Percentiles rank a stretch among this genome's conserved stretches.
These are phyloP conservation scores for Nicotiana otophora DNA, from an alignment of 257 asterid genomes.

Conservation along the genomic window DNA sequence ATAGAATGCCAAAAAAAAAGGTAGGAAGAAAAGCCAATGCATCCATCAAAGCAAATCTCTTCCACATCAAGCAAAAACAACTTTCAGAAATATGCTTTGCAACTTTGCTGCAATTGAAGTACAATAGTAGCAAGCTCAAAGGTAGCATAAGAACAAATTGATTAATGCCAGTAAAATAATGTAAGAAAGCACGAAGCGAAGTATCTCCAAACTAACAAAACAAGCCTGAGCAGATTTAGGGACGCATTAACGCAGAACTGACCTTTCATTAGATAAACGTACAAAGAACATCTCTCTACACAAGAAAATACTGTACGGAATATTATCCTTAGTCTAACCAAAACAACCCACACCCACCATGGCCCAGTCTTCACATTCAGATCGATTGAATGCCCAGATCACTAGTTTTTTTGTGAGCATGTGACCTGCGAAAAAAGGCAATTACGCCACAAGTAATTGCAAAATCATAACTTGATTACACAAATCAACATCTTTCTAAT, in stretches of 20 bases:
- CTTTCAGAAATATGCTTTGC: not conserved
- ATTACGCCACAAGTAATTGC: not conserved
- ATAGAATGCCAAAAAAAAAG: not conserved
- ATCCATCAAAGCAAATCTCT: not conserved
- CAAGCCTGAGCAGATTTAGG: not conserved
- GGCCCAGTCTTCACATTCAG: not conserved
- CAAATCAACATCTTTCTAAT: not conserved
- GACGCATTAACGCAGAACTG: not conserved
- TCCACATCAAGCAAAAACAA: not conserved
- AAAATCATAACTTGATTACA: not conserved
- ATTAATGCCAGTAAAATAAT: not conserved
- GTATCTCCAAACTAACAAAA: not conserved
- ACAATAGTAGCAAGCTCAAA: not conserved
- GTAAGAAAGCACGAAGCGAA: not conserved
- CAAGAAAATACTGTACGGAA: not conserved
- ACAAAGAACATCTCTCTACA: conserved; percentile 5
- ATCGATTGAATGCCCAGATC: not conserved
- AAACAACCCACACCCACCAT: not conserved
- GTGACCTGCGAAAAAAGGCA: not conserved
- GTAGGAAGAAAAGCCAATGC: not conserved
- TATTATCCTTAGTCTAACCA: conserved; percentile 1
- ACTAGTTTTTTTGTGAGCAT: not conserved
- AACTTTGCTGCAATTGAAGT: not conserved
- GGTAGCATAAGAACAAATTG: not conserved
- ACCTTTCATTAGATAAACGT: not conserved